Evolutionary conservation across 2,329 filamentous ascomycete species (phyloP), one percentile per base, ranked within the genome.

Genomic region (Dactylonectria macrodidyma): DNA sequence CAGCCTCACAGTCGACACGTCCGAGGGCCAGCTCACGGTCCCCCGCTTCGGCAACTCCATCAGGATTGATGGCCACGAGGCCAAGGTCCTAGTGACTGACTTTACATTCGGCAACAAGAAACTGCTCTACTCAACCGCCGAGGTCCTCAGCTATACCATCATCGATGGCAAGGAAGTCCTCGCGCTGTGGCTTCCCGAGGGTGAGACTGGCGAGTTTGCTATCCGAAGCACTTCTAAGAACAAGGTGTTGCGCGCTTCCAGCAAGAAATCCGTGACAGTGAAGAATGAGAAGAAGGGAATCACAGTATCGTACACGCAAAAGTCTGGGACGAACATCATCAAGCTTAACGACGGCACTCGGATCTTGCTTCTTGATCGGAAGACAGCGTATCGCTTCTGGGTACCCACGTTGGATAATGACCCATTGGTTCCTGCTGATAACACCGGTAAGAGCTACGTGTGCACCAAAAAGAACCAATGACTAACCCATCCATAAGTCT

Each of bases 71-170:
- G 90, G 90, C 1, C 87, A 90, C 44, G 87, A 90, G 62, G 86
- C 88, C 8, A 91, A 91, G 81, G 87, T 91, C 16, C 76, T 91
- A 3, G 86, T 89, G 0, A 89, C 88, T 0, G 89, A 91, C 70
- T 91, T 90, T 64, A 76, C 70, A 1, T 85, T 90, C 46, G 89
- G 88, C 1, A 76, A 79, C 8, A 81, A 87, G 67, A 85, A 78
- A 0, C 75, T 89, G 0, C 74, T 89, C 0, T 89, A 89, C 74
- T 88, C 86, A 1, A 89, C 87, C 1, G 85, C 86, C 0, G 87
- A 89, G 67, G 81, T 89, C 0, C 74, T 89, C 11, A 89, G 84
- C 68, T 86, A 87, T 62, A 79, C 85, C 0, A 68, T 83, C 0
- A 80, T 88, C 8, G 85, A 87, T 38, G 79, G 78, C 7, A 82